Percentiles rank a stretch among this genome's conserved stretches.
Evolutionary conservation across 257 asterid genomes (phyloP).

Genomic region (Solanum acaule): DNA sequence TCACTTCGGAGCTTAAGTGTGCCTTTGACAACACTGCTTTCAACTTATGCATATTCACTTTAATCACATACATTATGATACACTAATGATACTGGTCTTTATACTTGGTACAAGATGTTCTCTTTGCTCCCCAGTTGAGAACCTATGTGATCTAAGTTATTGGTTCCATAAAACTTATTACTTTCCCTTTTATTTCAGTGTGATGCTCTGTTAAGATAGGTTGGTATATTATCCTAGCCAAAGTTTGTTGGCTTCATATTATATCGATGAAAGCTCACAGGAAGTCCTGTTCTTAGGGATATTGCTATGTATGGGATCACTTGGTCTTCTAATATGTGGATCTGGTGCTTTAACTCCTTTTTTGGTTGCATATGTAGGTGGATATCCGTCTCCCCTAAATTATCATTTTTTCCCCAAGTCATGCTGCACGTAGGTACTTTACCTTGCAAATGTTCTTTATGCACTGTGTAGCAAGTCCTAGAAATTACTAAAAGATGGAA

Average conservation of each 20-base stretch:
- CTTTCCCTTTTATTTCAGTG: background rate
- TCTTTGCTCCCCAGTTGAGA: background rate
- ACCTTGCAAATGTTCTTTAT: slow-evolving; percentile 13
- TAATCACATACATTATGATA: background rate
- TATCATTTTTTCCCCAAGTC: slow-evolving; percentile 95
- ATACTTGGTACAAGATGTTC: background rate
- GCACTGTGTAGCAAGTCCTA: background rate
- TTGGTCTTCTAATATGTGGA: background rate
- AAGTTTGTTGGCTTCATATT: background rate
- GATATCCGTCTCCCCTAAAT: slow-evolving; percentile 95
- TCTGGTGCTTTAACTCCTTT: background rate
- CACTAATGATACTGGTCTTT: background rate
- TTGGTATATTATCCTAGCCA: background rate
- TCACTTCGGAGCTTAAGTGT: background rate
- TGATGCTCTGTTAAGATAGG: background rate
- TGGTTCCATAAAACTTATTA: background rate
- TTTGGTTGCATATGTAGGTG: slow-evolving; percentile 44
- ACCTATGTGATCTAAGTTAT: background rate
- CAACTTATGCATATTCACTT: background rate
- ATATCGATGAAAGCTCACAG: background rate
- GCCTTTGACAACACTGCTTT: background rate
- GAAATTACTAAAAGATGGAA: slow-evolving; percentile 6
- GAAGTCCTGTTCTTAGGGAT: background rate
- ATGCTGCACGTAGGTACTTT: slow-evolving; percentile 98
- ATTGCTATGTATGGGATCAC: background rate